Conservation (phyloP, 2,329 filamentous ascomycete genomes). For the Leptographium radiaticola region DNA sequence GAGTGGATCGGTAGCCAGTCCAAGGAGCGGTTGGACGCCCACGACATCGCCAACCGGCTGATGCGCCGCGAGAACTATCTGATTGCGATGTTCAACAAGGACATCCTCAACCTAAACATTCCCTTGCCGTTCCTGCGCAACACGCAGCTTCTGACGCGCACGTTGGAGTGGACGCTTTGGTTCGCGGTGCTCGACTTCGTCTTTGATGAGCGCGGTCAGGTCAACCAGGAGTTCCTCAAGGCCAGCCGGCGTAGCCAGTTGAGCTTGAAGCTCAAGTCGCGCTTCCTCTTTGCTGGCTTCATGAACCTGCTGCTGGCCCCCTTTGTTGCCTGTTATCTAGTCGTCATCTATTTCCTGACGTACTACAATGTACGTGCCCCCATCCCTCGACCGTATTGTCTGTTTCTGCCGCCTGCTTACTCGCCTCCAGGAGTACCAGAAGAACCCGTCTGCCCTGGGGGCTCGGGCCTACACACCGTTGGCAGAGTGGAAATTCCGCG, state of each 20-base stretch:
- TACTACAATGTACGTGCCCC: conserved; percentile 68
- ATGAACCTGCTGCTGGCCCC: conserved; percentile 81
- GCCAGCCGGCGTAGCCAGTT: conserved; percentile 67
- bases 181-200: conserved; percentile 87
- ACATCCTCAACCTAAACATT: conserved; percentile 75
- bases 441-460: conserved; percentile 78
- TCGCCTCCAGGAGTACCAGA: conserved; percentile 67
- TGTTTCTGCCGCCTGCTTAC: conserved; percentile 9
- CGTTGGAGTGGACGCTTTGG: conserved; percentile 83
- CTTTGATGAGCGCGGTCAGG: conserved; percentile 79
- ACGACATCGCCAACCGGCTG: conserved; percentile 90
- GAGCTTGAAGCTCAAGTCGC: conserved; percentile 61
- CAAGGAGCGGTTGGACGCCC: conserved; percentile 87
- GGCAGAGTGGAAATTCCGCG: conserved; percentile 95
- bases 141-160: conserved; percentile 75
- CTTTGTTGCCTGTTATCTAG: conserved; percentile 72
- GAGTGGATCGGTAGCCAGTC: conserved; percentile 67
- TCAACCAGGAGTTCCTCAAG: conserved; percentile 75
- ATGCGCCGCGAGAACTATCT: conserved; percentile 97
- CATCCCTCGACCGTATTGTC: neutral
- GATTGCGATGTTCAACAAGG: conserved; percentile 95
- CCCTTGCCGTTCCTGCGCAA: conserved; percentile 72
- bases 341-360: conserved; percentile 84
- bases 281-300: conserved; percentile 71
- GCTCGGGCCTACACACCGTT: conserved; percentile 83